These are phyloP conservation scores for Wallemia mellicola DNA, from an alignment of 1,284 basidiomycete genomes.

Conservation along the genomic window DNA sequence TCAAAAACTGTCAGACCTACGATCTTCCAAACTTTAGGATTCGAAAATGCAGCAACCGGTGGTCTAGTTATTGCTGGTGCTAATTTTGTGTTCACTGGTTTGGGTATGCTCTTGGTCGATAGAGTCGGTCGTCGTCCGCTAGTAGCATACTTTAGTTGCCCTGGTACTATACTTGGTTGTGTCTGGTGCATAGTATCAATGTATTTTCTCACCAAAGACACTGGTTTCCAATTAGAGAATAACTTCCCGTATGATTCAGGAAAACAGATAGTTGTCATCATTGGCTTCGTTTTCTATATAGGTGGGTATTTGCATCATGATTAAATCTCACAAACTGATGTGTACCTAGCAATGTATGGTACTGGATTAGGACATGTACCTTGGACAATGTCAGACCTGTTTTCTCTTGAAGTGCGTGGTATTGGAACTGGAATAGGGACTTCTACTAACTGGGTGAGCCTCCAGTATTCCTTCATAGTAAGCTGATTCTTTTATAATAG, in stretches of 20 bases:
- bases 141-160: constrained; percentile 12
- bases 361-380: constrained; percentile 16
- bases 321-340: too few species aligned
- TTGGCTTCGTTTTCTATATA: constrained; percentile 10
- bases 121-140: constrained; percentile 13
- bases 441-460: not conserved
- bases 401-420: constrained; percentile 14
- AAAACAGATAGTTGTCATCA: constrained; percentile 10
- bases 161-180: constrained; percentile 13
- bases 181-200: constrained; percentile 14
- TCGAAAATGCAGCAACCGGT: constrained; percentile 13
- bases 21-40: constrained; percentile 5
- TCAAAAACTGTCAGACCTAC: too few species aligned
- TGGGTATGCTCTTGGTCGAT: constrained; percentile 12
- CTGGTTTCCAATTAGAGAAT: constrained; percentile 7
- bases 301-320: constrained; percentile 6
- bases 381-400: constrained; percentile 14
- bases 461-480: not conserved
- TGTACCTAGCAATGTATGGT: too few species aligned
- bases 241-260: constrained; percentile 7
- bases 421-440: constrained; percentile 7
- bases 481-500: not conserved
- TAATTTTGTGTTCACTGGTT: constrained; percentile 14
- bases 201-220: constrained; percentile 12
- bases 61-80: constrained; percentile 14